Conservation (phyloP, 352 stramenopile species). For the Globisporangium nagaii region DNA sequence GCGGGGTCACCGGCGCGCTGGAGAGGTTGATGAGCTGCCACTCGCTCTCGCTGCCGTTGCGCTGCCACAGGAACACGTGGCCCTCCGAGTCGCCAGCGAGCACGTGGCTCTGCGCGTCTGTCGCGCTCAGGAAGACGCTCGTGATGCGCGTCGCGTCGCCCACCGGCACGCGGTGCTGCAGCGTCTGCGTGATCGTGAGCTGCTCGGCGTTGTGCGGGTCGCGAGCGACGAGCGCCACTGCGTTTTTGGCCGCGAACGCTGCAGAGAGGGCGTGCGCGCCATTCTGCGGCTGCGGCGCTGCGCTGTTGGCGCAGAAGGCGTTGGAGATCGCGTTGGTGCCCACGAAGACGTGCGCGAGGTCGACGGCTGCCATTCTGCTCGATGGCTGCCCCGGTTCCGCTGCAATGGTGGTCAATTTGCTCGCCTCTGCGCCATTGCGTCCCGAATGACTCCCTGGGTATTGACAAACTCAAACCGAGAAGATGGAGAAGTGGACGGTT, state of each 20-base stretch:
- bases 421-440: neutral
- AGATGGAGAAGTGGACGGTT: too few species aligned
- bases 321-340: constrained; percentile 51
- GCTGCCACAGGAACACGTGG: constrained; percentile 51
- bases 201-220: constrained; percentile 9
- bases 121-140: constrained; percentile 27
- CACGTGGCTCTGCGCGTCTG: constrained; percentile 12
- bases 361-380: constrained; percentile 4
- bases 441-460: neutral
- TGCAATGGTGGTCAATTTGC: neutral
- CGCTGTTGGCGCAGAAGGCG: constrained; percentile 28
- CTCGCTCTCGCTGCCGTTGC: neutral
- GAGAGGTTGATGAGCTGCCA: constrained; percentile 22
- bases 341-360: constrained; percentile 42
- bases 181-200: constrained; percentile 23
- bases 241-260: constrained; percentile 44
- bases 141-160: constrained; percentile 34
- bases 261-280: neutral
- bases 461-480: too few species aligned
- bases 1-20: neutral
- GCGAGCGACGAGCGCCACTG: constrained; percentile 32
- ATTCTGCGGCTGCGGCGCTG: neutral
- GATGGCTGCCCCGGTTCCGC: too few species aligned
- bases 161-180: constrained; percentile 36
- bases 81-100: constrained; percentile 62